Evolutionary conservation across 2,329 filamentous ascomycete species (phyloP).

Genomic region (Aureobasidium sp.): DNA sequence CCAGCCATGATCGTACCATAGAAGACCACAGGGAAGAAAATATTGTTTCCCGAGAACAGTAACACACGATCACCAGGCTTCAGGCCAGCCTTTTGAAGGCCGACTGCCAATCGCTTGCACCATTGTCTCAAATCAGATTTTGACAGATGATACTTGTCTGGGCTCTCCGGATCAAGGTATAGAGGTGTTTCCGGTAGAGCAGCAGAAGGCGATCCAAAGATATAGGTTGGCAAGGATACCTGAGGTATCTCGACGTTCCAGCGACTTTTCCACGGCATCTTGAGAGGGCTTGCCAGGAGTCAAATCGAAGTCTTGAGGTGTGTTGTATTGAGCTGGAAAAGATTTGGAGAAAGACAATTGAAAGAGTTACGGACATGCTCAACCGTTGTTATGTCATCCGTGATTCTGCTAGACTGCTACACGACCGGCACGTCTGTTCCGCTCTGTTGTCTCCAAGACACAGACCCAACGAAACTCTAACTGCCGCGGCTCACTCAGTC

Average conservation of each 20-base stretch:
- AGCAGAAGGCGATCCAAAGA: slow-evolving; percentile 43
- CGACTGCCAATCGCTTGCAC: slow-evolving; percentile 63
- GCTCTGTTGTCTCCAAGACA: background rate
- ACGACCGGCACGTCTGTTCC: background rate
- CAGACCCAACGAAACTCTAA: background rate
- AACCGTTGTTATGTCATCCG: background rate
- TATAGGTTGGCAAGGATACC: slow-evolving; percentile 36
- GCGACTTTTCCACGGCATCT: slow-evolving; percentile 45
- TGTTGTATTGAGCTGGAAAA: background rate
- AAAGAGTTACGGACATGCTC: background rate
- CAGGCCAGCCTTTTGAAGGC: slow-evolving; percentile 54
- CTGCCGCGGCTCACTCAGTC: background rate
- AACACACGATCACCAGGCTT: slow-evolving; percentile 61
- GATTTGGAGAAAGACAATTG: background rate
- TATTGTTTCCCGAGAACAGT: slow-evolving; percentile 62
- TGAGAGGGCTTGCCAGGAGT: background rate
- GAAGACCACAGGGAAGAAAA: slow-evolving; percentile 64
- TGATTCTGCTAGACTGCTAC: background rate
- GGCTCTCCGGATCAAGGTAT: slow-evolving; percentile 57
- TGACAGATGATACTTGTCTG: slow-evolving; percentile 59
- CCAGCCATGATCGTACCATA: slow-evolving; percentile 70
- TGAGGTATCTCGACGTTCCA: slow-evolving; percentile 40
- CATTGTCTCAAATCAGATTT: slow-evolving; percentile 57
- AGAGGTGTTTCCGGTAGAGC: slow-evolving; percentile 31
- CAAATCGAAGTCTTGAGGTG: background rate